Conservation (phyloP, 371 early-diverging fungal species). For the Batrachochytrium dendrobatidis region DNA sequence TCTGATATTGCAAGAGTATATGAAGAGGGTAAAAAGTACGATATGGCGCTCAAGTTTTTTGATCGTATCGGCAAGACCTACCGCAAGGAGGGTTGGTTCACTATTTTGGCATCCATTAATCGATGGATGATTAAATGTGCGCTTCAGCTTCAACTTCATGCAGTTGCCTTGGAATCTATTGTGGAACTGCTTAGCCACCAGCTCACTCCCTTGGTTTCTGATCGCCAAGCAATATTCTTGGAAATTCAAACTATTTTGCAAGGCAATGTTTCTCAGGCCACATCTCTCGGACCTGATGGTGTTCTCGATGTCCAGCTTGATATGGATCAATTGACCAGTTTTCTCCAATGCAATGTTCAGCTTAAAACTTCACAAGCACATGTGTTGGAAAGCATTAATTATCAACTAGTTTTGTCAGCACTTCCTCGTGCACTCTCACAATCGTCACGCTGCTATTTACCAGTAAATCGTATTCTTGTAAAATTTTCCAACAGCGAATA, state of each 20-base stretch:
- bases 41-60: conserved; percentile 82
- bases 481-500: conserved; percentile 37
- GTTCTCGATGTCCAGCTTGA: conserved; percentile 36
- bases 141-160: conserved; percentile 55
- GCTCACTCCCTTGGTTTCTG: conserved; percentile 18
- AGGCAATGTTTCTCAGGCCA: background rate
- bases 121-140: conserved; percentile 65
- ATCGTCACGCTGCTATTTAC: conserved; percentile 6
- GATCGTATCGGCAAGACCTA: conserved; percentile 83
- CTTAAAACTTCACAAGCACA: conserved; percentile 26
- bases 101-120: conserved; percentile 60
- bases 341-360: conserved; percentile 35
- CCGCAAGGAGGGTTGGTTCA: conserved; percentile 76
- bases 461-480: conserved; percentile 14
- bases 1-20: conserved; percentile 82
- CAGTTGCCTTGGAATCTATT: conserved; percentile 56
- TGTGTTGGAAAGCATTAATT: conserved; percentile 4
- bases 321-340: conserved; percentile 66
- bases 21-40: conserved; percentile 65
- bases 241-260: conserved; percentile 3
- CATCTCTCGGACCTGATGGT: conserved; percentile 10
- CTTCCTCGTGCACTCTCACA: conserved; percentile 30
- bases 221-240: background rate
- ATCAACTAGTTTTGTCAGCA: conserved; percentile 13
- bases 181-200: conserved; percentile 59